These are phyloP conservation scores for Anaeromyces robustus DNA, from an alignment of 192 early-diverging fungal species.

Conservation along the genomic window DNA sequence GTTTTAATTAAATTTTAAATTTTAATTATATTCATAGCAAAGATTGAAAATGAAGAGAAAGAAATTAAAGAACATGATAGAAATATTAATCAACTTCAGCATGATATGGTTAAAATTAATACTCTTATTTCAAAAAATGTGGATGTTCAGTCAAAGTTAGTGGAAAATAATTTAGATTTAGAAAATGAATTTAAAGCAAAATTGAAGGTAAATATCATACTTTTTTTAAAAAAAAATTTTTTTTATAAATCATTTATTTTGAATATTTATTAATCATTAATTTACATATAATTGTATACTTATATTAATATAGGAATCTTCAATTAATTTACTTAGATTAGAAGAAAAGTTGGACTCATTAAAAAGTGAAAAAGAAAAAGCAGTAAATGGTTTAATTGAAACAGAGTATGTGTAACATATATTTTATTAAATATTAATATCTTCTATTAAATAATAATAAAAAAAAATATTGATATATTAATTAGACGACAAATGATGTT, in stretches of 20 bases:
- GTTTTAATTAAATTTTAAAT: not conserved
- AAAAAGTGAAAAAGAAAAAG: slow-evolving; percentile 27
- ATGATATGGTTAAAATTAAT: slow-evolving; percentile 48
- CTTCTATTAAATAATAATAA: no score
- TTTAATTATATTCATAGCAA: not conserved
- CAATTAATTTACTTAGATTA: slow-evolving; percentile 29
- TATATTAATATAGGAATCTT: slow-evolving; percentile 29
- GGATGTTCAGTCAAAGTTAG: slow-evolving; percentile 23
- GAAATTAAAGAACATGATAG: slow-evolving; percentile 35
- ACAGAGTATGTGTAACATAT: slow-evolving; percentile 24
- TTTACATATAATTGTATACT: no score
- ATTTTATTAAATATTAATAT: not conserved
- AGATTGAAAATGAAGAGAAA: slow-evolving; percentile 34
- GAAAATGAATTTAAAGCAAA: slow-evolving; percentile 37
- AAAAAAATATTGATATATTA: no score
- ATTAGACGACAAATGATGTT: slow-evolving; percentile 42
- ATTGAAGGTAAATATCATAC: slow-evolving; percentile 32
- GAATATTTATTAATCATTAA: no score
- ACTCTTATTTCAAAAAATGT: slow-evolving; percentile 32
- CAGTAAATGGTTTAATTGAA: slow-evolving; percentile 34
- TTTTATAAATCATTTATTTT: no score
- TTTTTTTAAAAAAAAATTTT: not conserved
- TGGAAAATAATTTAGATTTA: slow-evolving; percentile 37
- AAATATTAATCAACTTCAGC: slow-evolving; percentile 32
- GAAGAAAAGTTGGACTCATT: slow-evolving; percentile 29